Conservation (phyloP, 2,329 filamentous ascomycete species). For the Aspergillus viridinutans region DNA sequence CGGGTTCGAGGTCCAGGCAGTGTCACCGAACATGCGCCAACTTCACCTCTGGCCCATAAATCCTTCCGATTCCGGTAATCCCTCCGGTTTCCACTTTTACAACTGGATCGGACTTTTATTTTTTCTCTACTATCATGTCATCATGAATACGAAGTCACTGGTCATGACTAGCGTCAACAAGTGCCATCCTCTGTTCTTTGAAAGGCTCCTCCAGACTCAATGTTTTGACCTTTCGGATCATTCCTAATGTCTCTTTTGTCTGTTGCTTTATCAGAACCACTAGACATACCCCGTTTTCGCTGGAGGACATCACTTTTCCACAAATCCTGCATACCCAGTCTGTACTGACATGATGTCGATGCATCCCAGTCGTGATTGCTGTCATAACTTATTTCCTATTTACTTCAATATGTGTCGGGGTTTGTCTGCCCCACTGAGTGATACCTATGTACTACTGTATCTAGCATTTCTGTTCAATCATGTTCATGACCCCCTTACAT, state of each 20-base stretch:
- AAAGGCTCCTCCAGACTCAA: background rate
- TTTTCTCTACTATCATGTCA: background rate
- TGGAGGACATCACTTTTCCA: background rate
- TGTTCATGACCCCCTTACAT: background rate
- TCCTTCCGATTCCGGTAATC: slow-evolving; percentile 34
- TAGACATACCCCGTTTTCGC: background rate
- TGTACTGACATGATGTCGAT: background rate
- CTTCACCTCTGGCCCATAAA: slow-evolving; percentile 41
- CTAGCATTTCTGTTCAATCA: background rate
- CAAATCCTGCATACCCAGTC: background rate
- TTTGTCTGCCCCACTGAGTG: background rate
- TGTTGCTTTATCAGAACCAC: background rate
- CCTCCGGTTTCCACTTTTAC: background rate
- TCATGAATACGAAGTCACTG: background rate
- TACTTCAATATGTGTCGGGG: background rate
- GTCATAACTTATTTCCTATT: background rate
- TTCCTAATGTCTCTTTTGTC: background rate
- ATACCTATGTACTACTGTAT: slow-evolving; percentile 1
- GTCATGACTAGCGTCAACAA: background rate
- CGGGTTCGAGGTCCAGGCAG: slow-evolving; percentile 32
- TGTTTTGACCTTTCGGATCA: background rate
- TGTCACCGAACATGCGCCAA: slow-evolving; percentile 28
- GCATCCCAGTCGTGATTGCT: background rate
- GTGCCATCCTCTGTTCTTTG: background rate
- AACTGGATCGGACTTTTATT: background rate